Percentiles rank a stretch among this genome's conserved stretches.
Evolutionary conservation across 148 eudicot species (phyloP).

Genomic region (Cornus kousa): DNA sequence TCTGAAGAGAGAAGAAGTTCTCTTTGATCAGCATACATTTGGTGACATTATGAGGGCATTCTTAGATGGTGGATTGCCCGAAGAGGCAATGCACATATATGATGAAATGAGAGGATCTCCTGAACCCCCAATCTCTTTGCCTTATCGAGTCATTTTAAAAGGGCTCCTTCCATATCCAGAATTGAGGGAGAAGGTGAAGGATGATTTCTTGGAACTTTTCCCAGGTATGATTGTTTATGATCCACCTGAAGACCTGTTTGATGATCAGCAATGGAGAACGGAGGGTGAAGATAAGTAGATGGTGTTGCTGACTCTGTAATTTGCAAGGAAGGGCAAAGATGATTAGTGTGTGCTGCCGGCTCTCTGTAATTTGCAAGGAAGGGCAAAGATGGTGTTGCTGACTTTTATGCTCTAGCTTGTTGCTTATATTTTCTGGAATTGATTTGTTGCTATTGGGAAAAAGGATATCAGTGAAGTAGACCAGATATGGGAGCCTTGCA

Average conservation of each 20-base stretch:
- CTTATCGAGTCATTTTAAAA: constrained; percentile 85
- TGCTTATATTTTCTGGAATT: too few relatives aligned
- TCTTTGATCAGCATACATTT: constrained; percentile 92
- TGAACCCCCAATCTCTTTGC: constrained; percentile 79
- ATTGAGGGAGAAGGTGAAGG: constrained; percentile 87
- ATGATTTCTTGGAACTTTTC: constrained; percentile 82
- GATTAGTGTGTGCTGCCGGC: constrained; percentile 11
- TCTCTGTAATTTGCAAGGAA: constrained; percentile 18
- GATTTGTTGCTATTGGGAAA: too few relatives aligned
- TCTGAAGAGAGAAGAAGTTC: constrained; percentile 66
- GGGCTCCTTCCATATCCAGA: constrained; percentile 88
- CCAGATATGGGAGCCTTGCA: too few relatives aligned
- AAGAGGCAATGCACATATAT: constrained; percentile 80
- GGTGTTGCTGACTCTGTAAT: neutral
- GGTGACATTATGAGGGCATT: constrained; percentile 89
- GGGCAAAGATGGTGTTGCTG: constrained; percentile 33
- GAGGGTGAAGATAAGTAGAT: constrained; percentile 47
- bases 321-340: constrained; percentile 44
- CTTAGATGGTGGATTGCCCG: constrained; percentile 64
- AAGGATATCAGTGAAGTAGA: too few relatives aligned
- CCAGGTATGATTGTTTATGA: constrained; percentile 73
- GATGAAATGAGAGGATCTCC: constrained; percentile 91
- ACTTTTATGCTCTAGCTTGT: too few relatives aligned
- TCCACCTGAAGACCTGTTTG: constrained; percentile 81
- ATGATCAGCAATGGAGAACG: constrained; percentile 44